Evolutionary conservation across 305 asterid species (phyloP), one percentile per base, ranked within the genome.

Genomic region (Stenogyne calaminthoides): DNA sequence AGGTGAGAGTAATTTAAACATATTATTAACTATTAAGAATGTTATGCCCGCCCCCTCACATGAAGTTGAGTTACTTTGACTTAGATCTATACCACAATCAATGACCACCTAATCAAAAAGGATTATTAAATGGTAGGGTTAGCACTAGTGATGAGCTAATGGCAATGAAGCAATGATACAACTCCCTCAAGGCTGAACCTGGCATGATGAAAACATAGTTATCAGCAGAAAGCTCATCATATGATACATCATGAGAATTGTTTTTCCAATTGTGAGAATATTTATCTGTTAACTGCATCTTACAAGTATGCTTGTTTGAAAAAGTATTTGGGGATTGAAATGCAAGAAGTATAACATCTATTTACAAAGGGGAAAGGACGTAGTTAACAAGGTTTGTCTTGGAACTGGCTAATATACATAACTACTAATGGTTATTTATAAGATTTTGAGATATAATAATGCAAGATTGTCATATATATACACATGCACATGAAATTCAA

Each of bases 211-310:
- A 19, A 59, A 58, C 49, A 69, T n/a, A 16, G 16, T 47, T 34
- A 57, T 58, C 37, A 60, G 62, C 71, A 49, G 60, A 64, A 59
- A 75, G 71, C 66, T 47, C 72, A 66, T 32, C 20, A 39, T 46
- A 68, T 69, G 68, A 73, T 55, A 72, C 12, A 69, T n/a, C 59
- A 58, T 70, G 60, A 58, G 39, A 22, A 64, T 74, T 29, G n/a
- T 47, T 66, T 63, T 25, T 2, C 7, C 37, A 29, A 16, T 42
- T 61, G 9, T 47, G 49, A 29, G 42, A 57, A 37, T 51, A 27
- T 34, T 34, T 15, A 5, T 27, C 47, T 44, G 70, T 51, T 1
- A 36, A 56, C 2, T 70, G 64, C 11, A 2, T 55, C 63, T 32
- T 40, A 49, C 1, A 16, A 60, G 8, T 46, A 46, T 46, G 54